phyloP scores from a whole-genome alignment of 331 rosid species.

The Rhamnella rubrinervis region DNA sequence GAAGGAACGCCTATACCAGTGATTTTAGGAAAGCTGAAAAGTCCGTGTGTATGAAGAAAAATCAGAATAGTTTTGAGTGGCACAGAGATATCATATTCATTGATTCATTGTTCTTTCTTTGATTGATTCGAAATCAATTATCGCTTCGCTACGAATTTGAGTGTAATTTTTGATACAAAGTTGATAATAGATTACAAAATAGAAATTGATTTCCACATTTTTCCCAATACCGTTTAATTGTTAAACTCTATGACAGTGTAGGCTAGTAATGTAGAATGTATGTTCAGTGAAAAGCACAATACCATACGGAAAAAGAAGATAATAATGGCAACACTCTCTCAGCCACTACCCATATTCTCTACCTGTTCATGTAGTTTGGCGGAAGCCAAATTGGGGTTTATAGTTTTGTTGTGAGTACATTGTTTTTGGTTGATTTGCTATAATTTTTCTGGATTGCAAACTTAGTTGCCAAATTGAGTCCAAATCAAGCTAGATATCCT shows the following conservation, averaged over 20 bases:
- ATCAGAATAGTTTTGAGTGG: constrained; percentile 36
- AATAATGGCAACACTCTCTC: too few relatives aligned
- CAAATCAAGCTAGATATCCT: too few relatives aligned
- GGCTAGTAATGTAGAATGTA: too few relatives aligned
- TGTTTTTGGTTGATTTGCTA: too few relatives aligned
- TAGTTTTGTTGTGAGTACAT: too few relatives aligned
- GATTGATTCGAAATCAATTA: constrained; percentile 19
- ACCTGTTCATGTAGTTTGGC: too few relatives aligned
- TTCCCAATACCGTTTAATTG: background rate
- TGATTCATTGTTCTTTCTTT: constrained; percentile 57
- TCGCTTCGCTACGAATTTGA: constrained; percentile 28
- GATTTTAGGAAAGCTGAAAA: constrained; percentile 27
- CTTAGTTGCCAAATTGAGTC: too few relatives aligned
- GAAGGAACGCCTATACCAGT: constrained; percentile 7
- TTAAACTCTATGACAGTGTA: background rate
- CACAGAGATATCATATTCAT: constrained; percentile 32
- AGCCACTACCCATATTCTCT: too few relatives aligned
- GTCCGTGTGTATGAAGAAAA: constrained; percentile 35
- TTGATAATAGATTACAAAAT: constrained; percentile 15
- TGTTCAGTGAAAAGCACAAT: too few relatives aligned
- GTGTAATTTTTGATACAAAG: constrained; percentile 31
- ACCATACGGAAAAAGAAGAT: too few relatives aligned
- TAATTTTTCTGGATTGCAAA: too few relatives aligned
- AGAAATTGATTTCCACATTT: constrained; percentile 31
- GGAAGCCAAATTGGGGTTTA: too few relatives aligned